A percentile compares a stretch with the other conserved stretches of the same genome.
These are phyloP conservation scores for Collybia sp. DNA, from an alignment of 768 basidiomycete genomes.

Conservation along the genomic window DNA sequence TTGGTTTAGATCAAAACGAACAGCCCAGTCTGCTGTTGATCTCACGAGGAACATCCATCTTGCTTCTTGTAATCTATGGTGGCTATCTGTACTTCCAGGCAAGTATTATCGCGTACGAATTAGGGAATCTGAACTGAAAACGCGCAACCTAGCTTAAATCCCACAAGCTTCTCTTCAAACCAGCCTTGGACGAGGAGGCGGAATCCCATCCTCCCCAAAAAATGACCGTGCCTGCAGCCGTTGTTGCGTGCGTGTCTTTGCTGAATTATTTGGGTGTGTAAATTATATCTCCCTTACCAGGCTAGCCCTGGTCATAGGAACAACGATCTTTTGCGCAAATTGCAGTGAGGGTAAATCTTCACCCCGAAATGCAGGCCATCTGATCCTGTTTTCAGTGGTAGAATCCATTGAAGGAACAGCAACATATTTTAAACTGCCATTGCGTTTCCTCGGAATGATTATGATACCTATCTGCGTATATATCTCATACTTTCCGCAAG, in stretches of 20 bases:
- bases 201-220: slow-evolving; percentile 35
- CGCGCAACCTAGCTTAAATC: slow-evolving; percentile 53
- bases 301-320: slow-evolving; percentile 67
- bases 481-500: slow-evolving; percentile 3
- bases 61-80: slow-evolving; percentile 70
- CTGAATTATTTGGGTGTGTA: background rate
- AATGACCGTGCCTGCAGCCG: slow-evolving; percentile 74
- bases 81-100: slow-evolving; percentile 78
- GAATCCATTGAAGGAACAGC: slow-evolving; percentile 92
- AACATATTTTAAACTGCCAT: slow-evolving; percentile 72
- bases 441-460: slow-evolving; percentile 82
- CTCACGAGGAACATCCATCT: slow-evolving; percentile 75
- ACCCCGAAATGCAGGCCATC: slow-evolving; percentile 5
- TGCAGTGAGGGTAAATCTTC: slow-evolving; percentile 52
- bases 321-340: slow-evolving; percentile 89
- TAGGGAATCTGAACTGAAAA: slow-evolving; percentile 1
- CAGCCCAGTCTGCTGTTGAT: slow-evolving; percentile 60
- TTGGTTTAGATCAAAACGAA: slow-evolving; percentile 19
- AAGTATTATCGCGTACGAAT: slow-evolving; percentile 8
- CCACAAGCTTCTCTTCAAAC: slow-evolving; percentile 60
- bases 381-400: slow-evolving; percentile 52
- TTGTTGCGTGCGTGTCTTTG: slow-evolving; percentile 35
- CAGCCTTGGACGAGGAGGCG: slow-evolving; percentile 17
- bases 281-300: slow-evolving; percentile 24
- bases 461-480: slow-evolving; percentile 82